Evolutionary conservation across 1,139 yeast genomes (phyloP).

Genomic region (Geotrichum aggregatum): DNA sequence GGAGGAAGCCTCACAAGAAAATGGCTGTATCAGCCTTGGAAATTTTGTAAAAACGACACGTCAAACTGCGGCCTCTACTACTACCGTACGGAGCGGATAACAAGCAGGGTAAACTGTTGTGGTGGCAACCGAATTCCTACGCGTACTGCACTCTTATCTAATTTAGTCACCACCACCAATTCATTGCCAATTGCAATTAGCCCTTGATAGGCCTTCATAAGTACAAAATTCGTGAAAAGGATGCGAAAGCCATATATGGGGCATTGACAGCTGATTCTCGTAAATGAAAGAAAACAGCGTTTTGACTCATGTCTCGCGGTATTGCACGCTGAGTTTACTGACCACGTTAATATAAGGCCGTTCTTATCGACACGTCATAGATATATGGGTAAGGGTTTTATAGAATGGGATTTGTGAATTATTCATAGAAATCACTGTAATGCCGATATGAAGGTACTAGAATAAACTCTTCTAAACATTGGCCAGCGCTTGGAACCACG

Average conservation of each 20-base stretch:
- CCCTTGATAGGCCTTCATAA: too few species aligned
- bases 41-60: background rate
- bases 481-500: background rate
- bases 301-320: too few species aligned
- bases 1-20: background rate
- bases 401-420: background rate
- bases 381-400: background rate
- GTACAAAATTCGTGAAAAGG: too few species aligned
- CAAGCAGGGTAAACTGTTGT: background rate
- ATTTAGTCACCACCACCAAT: background rate
- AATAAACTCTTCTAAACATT: background rate
- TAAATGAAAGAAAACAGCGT: too few species aligned
- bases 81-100: background rate
- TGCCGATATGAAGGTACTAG: background rate
- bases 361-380: constrained; percentile 9
- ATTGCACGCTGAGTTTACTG: too few species aligned
- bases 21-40: background rate
- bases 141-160: too few species aligned
- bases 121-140: background rate
- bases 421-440: background rate
- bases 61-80: background rate
- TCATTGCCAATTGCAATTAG: background rate
- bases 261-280: too few species aligned
- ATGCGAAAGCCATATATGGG: too few species aligned
- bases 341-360: too few species aligned